A percentile compares a stretch with the other conserved stretches of the same genome.
Evolutionary conservation across 148 eudicot species (phyloP).

Genomic region (Fagopyrum homotropicum): DNA sequence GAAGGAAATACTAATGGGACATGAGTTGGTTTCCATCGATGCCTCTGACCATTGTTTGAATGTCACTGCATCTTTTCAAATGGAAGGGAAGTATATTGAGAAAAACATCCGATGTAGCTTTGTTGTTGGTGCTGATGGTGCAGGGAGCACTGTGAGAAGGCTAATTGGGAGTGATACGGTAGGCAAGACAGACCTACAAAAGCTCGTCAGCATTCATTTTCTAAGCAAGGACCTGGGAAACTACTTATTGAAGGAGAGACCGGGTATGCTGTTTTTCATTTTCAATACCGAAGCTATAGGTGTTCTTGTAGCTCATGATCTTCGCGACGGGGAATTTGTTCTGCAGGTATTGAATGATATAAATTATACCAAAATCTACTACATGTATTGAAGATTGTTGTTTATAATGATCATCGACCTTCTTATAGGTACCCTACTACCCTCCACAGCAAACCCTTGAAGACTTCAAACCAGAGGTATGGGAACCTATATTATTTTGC

Average conservation of each 20-base stretch:
- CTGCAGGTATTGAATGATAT: slow-evolving; percentile 51
- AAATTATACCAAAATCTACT: background rate
- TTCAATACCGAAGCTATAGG: slow-evolving; percentile 92
- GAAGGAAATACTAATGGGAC: slow-evolving; percentile 73
- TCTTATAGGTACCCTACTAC: slow-evolving; percentile 73
- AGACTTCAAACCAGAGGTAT: slow-evolving; percentile 68
- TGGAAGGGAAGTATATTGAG: slow-evolving; percentile 39
- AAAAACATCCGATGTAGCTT: slow-evolving; percentile 53
- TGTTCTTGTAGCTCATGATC: slow-evolving; percentile 97
- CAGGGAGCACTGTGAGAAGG: slow-evolving; percentile 75
- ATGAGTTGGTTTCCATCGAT: slow-evolving; percentile 54
- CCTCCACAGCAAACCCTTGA: slow-evolving; percentile 91
- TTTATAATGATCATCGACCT: slow-evolving; percentile 9
- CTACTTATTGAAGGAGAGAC: slow-evolving; percentile 70
- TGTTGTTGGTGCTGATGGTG: slow-evolving; percentile 89
- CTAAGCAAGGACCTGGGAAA: slow-evolving; percentile 57
- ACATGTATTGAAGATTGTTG: background rate
- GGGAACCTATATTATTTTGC: background rate
- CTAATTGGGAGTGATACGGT: slow-evolving; percentile 58
- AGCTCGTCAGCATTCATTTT: slow-evolving; percentile 86
- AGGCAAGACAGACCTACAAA: slow-evolving; percentile 85
- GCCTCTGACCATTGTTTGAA: slow-evolving; percentile 42
- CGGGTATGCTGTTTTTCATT: slow-evolving; percentile 92
- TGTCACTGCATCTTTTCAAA: slow-evolving; percentile 45
- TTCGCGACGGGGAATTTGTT: slow-evolving; percentile 86